Evolutionary conservation across 768 basidiomycete genomes (phyloP).

Genomic region (Leucocoprinus leucothites): DNA sequence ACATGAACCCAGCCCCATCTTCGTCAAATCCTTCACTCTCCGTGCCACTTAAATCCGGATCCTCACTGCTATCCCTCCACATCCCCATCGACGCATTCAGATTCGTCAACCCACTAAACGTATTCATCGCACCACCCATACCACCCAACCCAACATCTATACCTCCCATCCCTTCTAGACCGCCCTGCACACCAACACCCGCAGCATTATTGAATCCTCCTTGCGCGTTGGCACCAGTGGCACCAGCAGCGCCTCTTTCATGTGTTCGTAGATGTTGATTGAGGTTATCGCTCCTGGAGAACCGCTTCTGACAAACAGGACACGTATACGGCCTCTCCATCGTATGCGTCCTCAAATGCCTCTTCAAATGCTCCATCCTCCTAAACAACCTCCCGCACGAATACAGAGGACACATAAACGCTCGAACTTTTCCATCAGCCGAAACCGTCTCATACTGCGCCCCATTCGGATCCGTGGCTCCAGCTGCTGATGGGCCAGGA

Average conservation of each 20-base stretch:
- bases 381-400: slow-evolving; percentile 87
- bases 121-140: slow-evolving; percentile 5
- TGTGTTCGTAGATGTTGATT: slow-evolving; percentile 86
- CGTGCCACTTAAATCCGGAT: slow-evolving; percentile 20
- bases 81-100: slow-evolving; percentile 16
- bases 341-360: slow-evolving; percentile 87
- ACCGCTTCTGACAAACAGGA: slow-evolving; percentile 70
- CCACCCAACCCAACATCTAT: slow-evolving; percentile 13
- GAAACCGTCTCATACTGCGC: slow-evolving; percentile 28
- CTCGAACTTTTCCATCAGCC: slow-evolving; percentile 47
- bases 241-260: slow-evolving; percentile 36
- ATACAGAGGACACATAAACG: slow-evolving; percentile 79
- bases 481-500: slow-evolving; percentile 1
- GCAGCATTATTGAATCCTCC: slow-evolving; percentile 17
- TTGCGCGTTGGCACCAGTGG: slow-evolving; percentile 17
- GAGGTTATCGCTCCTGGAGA: slow-evolving; percentile 87
- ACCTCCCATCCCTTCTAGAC: slow-evolving; percentile 15
- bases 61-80: slow-evolving; percentile 9
- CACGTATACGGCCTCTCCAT: slow-evolving; percentile 85
- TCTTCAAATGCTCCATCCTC: slow-evolving; percentile 87
- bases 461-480: not conserved
- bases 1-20: slow-evolving; percentile 16
- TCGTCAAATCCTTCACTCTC: slow-evolving; percentile 22
- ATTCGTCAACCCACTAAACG: slow-evolving; percentile 12
- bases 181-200: slow-evolving; percentile 20